Base-by-base conservation (phyloP, 140 eudicot genomes). In the Bidens hawaiensis region DNA sequence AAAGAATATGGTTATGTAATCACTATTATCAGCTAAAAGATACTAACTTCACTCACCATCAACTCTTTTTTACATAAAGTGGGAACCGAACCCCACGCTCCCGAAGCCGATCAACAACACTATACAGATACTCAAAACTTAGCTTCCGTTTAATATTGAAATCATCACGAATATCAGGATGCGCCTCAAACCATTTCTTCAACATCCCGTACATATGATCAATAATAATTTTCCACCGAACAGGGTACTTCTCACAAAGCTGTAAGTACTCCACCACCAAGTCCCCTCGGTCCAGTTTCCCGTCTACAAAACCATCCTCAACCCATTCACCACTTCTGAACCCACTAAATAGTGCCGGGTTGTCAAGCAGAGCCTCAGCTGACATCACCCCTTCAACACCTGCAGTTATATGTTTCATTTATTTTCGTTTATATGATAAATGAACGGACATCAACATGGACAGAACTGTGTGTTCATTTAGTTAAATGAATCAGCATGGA, bases 321-420 rank as follows among this genome's bases (percentile, higher is more conserved):
- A 55, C 88, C 88, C 94, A 88, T 47, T 88, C 99, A 4, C 85
- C 73, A 3, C 94, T 79, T 46, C 86, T 68, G 72, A 74, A 94
- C 23, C 99, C 97, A 33, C 83, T 93, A 62, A 94, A 94, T 11
- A 94, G 78, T 50, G 99, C 97, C 6, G 97, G 99, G 62, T 94
- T 94, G 60, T 94, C 94, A 22, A 94, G 99, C 3, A 94, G 90
- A n/a, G 88, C 57, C 78, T 94, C 97, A 0, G 97, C 99, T 24
- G 99, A 88, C 48, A 88, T 90, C 4, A 94, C 88, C 54, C 99
- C 99, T 40, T 88, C 95, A 19, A 70, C 82, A 17, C 95, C 89
- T 72, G 70, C 4, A 43, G 14, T 23, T n/a, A 26, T 38, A 28
- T 64, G 56, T 26, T 52, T 13, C 6, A 19, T 11, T 52, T 52